A percentile compares a stretch with the other conserved stretches of the same genome.
Conservation (phyloP, 306 rosid genomes). For the Acacia crassicarpa region DNA sequence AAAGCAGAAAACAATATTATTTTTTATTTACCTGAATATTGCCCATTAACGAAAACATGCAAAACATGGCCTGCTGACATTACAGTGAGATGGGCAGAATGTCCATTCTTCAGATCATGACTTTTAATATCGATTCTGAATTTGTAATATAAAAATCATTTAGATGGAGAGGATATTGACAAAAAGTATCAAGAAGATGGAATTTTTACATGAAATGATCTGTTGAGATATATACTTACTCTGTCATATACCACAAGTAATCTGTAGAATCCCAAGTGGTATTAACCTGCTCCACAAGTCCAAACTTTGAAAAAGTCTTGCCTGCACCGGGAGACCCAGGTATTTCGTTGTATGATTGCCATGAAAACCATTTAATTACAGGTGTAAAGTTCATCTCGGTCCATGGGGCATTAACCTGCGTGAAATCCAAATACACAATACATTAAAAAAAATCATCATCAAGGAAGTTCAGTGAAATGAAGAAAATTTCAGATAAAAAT, state of each 20-base stretch:
- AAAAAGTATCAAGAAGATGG: conserved; percentile 16
- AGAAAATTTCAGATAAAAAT: background rate
- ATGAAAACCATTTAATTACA: conserved; percentile 37
- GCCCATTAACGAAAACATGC: conserved; percentile 78
- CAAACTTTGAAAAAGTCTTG: conserved; percentile 39
- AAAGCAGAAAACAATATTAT: conserved; percentile 7
- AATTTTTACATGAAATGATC: background rate
- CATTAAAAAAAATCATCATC: background rate
- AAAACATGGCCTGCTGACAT: conserved; percentile 77
- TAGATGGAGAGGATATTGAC: conserved; percentile 12
- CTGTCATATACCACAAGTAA: conserved; percentile 88
- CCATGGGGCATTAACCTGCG: conserved; percentile 59
- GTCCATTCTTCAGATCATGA: conserved; percentile 57
- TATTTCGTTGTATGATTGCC: conserved; percentile 69
- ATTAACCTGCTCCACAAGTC: conserved; percentile 75
- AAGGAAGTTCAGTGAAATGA: conserved; percentile 40
- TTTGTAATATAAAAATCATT: conserved; percentile 4
- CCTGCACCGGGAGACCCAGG: conserved; percentile 46
- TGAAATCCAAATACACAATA: conserved; percentile 6
- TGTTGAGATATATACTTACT: conserved; percentile 49
- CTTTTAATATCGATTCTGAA: conserved; percentile 60
- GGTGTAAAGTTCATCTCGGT: conserved; percentile 42
- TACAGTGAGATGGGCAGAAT: conserved; percentile 56
- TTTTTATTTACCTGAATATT: conserved; percentile 52
- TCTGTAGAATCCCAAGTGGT: conserved; percentile 73